Base-by-base conservation (phyloP, 2,329 filamentous ascomycete species). In the Orbilia blumenaviensis region DNA sequence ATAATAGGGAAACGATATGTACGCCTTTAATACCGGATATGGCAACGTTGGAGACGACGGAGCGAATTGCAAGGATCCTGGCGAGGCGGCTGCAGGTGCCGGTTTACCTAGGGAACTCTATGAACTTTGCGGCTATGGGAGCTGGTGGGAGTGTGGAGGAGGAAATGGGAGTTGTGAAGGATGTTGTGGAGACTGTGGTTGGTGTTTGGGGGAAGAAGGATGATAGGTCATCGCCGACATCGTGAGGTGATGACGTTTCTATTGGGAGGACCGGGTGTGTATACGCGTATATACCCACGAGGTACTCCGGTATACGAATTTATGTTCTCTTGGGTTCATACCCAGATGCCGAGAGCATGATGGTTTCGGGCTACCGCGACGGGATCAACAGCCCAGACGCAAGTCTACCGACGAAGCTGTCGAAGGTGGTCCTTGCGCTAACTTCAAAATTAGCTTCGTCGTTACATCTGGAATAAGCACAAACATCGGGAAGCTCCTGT, bases 61-160 rank as follows among this genome's bases (percentile, higher is more conserved):
- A 90, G 0, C 89, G 95, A 4, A 84, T 97, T 74, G 92, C 95
- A 0, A 95, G 92, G 82, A 87, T 97, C 1, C 83, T 98, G 12
- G 92, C 91, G n/a, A 88, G 89, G 64, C 90, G 88, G 79, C 88
- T 90, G 27, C 85, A 86, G 32, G 88, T 89, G 77, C 93, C 93
- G 0, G 90, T 92, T n/a, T 98, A 97, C 82, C 92, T 98, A 16
- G 92, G 92, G 21, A 96, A 92, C 81, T 97, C 93, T 34, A 89
- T 96, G 80, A 92, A 90, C 79, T 89, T 97, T 78, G 88, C 88
- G 12, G 89, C 86, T 80, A 87, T 90, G 4, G 91, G 90, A 1
- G 88, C 93, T 80, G 93, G 93, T 8, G 91, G 93, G 18, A 91
- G 89, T 0, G 89, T 94, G 5, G 94, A 97, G 81, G 95, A 98